A percentile compares a stretch with the other conserved stretches of the same genome.
Conservation (phyloP, 805 yeast genomes). For the Barnettozyma vustinii region DNA sequence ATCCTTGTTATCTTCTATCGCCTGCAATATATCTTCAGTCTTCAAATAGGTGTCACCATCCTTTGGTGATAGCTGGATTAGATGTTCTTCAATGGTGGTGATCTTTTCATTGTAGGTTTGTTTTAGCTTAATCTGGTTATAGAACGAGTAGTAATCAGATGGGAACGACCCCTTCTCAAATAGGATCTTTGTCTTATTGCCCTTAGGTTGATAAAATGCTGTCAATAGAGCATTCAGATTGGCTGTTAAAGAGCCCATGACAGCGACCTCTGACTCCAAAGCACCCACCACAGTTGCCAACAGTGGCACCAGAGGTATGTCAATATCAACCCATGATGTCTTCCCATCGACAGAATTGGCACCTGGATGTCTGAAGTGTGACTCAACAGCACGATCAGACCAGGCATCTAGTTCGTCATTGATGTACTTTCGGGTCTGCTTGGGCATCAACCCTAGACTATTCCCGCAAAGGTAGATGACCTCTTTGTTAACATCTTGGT, state of each 20-base stretch:
- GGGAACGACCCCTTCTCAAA: constrained; percentile 90
- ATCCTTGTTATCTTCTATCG: constrained; percentile 51
- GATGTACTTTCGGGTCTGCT: constrained; percentile 49
- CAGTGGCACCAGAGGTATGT: constrained; percentile 64
- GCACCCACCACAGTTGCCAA: constrained; percentile 79
- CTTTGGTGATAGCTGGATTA: constrained; percentile 63
- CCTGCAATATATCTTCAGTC: constrained; percentile 55
- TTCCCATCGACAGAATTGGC: constrained; percentile 30
- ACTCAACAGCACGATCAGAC: constrained; percentile 74
- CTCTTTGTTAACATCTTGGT: constrained; percentile 10
- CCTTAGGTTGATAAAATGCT: constrained; percentile 68
- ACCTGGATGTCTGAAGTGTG: constrained; percentile 71
- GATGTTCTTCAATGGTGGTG: constrained; percentile 40
- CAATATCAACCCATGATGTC: constrained; percentile 81
- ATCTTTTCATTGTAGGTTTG: constrained; percentile 39
- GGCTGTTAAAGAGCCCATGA: constrained; percentile 81
- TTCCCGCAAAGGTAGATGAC: constrained; percentile 81
- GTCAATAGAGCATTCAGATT: constrained; percentile 71
- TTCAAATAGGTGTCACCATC: constrained; percentile 49
- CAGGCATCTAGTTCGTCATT: constrained; percentile 73
- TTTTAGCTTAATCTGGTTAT: constrained; percentile 59
- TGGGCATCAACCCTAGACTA: constrained; percentile 90
- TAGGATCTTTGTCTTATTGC: constrained; percentile 57
- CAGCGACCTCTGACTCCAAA: constrained; percentile 67
- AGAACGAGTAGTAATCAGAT: constrained; percentile 83